A percentile compares a stretch with the other conserved stretches of the same genome.
Conservation (phyloP, 78 protist genomes). For the Dictyostelium brefeldianum region DNA sequence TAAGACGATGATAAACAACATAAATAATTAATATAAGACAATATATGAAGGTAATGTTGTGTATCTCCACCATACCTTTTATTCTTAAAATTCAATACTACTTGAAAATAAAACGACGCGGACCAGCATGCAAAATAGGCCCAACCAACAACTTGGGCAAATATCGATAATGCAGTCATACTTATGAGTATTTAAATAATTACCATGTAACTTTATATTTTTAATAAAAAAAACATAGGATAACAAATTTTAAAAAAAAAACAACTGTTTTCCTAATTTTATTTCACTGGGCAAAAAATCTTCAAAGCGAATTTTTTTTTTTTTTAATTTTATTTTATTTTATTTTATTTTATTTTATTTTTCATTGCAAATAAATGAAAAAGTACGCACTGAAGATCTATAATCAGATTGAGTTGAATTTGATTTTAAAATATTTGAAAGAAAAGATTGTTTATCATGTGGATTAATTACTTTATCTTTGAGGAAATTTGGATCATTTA, state of each 20-base stretch:
- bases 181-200: too few species aligned
- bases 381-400: slow-evolving; percentile 29
- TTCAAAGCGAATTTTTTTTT: background rate
- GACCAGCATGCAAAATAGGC: slow-evolving; percentile 92
- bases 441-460: slow-evolving; percentile 36
- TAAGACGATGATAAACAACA: background rate
- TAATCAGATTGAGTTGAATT: slow-evolving; percentile 26
- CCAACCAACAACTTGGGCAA: slow-evolving; percentile 86
- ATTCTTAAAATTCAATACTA: slow-evolving; percentile 77
- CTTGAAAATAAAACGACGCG: slow-evolving; percentile 94
- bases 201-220: too few species aligned
- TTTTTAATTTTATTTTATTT: background rate
- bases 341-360: slow-evolving; percentile 12
- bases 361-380: slow-evolving; percentile 27
- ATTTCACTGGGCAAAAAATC: too few species aligned
- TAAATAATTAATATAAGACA: background rate
- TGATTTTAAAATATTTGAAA: slow-evolving; percentile 17
- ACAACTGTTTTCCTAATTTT: too few species aligned
- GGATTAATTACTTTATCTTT: slow-evolving; percentile 18
- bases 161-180: slow-evolving; percentile 27
- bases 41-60: too few species aligned
- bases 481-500: slow-evolving; percentile 15
- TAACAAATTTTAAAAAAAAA: too few species aligned
- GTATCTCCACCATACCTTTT: slow-evolving; percentile 33
- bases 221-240: too few species aligned